Evolutionary conservation across 2,329 filamentous ascomycete genomes (phyloP), one percentile per base, ranked within the genome.

Genomic region (Trichoderma koningiopsis): DNA sequence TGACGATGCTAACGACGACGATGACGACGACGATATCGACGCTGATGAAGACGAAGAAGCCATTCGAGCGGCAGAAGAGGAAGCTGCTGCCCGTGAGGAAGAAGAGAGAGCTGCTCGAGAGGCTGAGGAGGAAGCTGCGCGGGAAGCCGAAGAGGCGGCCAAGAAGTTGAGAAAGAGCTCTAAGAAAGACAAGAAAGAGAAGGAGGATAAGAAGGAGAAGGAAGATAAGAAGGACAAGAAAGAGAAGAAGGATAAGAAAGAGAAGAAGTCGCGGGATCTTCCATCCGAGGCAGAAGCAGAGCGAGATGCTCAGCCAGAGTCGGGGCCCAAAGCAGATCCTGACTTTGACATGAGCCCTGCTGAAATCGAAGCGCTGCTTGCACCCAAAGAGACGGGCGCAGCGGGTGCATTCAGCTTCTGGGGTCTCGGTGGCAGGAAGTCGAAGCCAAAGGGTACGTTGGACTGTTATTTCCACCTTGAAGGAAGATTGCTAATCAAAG

Each of bases 391-490:
- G 58, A 76, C 77, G 67, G 73, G 73, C 56, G 77, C 80, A 68
- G 75, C 74, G 53, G 81, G 84, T 69, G 76, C 84, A 0, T 89
- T 88, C 76, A 83, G 83, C 73, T 88, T 88, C 79, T 89, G 87
- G 87, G 85, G 86, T 6, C 63, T 78, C 70, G 80, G 82, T 24
- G 76, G 80, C 69, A 86, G 84, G 75, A 86, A 83, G 72, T 70
- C 76, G 16, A 75, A 72, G 63, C 81, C 81, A 74, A 83, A 83
- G 79, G 81, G 80, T 81, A 74, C 73, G 75, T 77, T 71, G 69
- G 27, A 19, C 75, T 75, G 33, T 16, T 8, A 5, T 3, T 2
- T 19, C 40, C 7, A n/a, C n/a, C n/a, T 13, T 75, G 79, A 84
- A 78, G 84, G 83, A 82, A 80, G 76, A 72, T 76, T 79, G 83